Percentiles rank a stretch among this genome's conserved stretches.
Evolutionary conservation across 2,329 filamentous ascomycete genomes (phyloP).

Genomic region (Colletotrichum somersetense): DNA sequence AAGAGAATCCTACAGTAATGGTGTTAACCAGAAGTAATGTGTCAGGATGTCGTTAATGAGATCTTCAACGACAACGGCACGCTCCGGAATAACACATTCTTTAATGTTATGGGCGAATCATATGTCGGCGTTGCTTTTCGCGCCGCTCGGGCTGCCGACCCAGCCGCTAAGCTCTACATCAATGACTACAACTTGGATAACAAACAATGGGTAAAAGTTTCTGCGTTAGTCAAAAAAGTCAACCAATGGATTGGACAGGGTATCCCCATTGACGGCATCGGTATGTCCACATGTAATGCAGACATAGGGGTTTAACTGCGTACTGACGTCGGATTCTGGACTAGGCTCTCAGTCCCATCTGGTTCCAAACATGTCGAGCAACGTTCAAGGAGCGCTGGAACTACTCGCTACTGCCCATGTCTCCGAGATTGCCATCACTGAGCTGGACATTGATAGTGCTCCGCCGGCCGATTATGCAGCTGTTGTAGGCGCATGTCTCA

Average conservation of each 20-base stretch:
- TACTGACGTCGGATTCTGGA: neutral
- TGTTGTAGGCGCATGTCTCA: conserved; percentile 69
- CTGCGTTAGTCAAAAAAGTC: conserved; percentile 69
- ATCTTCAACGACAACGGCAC: conserved; percentile 72
- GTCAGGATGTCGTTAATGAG: conserved; percentile 72
- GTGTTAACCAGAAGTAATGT: neutral
- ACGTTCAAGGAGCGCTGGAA: conserved; percentile 62
- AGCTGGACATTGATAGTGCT: conserved; percentile 74
- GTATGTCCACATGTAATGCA: conserved; percentile 18
- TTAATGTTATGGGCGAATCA: conserved; percentile 74
- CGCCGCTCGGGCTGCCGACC: conserved; percentile 75
- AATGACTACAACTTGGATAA: conserved; percentile 79
- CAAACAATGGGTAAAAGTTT: conserved; percentile 68
- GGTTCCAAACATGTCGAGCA: conserved; percentile 56
- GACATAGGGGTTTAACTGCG: neutral
- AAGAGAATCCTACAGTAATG: neutral
- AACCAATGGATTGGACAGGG: conserved; percentile 73
- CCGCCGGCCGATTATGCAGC: conserved; percentile 69
- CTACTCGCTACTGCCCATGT: conserved; percentile 63
- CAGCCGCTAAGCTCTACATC: conserved; percentile 77
- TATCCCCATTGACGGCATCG: conserved; percentile 75
- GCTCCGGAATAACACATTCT: conserved; percentile 73
- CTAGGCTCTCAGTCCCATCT: conserved; percentile 67
- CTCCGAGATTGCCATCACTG: conserved; percentile 73
- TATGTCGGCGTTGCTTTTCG: conserved; percentile 79